Percentiles rank a stretch among this genome's conserved stretches.
Evolutionary conservation across 2,329 filamentous ascomycete genomes (phyloP).

Genomic region (Bisporella sp.): DNA sequence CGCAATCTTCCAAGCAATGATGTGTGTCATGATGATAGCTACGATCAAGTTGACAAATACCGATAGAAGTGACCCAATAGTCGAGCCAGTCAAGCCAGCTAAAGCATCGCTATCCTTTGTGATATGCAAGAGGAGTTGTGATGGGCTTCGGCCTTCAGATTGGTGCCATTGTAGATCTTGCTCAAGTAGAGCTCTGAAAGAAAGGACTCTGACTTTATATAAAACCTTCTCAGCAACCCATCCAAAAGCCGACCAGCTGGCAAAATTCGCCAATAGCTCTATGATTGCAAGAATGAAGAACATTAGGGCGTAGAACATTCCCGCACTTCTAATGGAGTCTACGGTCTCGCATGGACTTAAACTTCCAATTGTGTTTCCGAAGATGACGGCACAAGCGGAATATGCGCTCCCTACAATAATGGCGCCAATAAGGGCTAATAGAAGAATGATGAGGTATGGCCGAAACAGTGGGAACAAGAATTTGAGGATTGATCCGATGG

Average conservation of each 20-base stretch:
- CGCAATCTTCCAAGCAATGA: conserved; percentile 71
- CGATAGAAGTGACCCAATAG: conserved; percentile 62
- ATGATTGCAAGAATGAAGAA: conserved; percentile 45
- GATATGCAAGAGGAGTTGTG: conserved; percentile 57
- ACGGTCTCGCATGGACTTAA: conserved; percentile 32
- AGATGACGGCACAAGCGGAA: conserved; percentile 47
- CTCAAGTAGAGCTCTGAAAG: conserved; percentile 56
- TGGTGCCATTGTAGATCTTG: conserved; percentile 69
- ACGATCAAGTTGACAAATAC: conserved; percentile 61
- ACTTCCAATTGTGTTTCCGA: conserved; percentile 43
- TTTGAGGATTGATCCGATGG: conserved; percentile 5
- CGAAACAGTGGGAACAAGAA: conserved; percentile 26
- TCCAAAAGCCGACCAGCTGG: conserved; percentile 46
- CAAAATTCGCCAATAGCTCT: conserved; percentile 54
- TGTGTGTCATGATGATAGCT: conserved; percentile 61
- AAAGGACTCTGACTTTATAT: conserved; percentile 55
- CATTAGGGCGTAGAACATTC: conserved; percentile 32
- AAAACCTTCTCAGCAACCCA: conserved; percentile 57
- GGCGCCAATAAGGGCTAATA: conserved; percentile 24
- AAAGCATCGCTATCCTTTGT: conserved; percentile 62
- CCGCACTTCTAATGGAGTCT: conserved; percentile 16
- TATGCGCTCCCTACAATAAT: conserved; percentile 40
- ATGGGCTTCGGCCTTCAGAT: conserved; percentile 53
- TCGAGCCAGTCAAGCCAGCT: conserved; percentile 62
- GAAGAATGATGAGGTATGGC: conserved; percentile 29